Conservation (phyloP, 2,329 filamentous ascomycete genomes). For the Macroventuria anomochaeta region DNA sequence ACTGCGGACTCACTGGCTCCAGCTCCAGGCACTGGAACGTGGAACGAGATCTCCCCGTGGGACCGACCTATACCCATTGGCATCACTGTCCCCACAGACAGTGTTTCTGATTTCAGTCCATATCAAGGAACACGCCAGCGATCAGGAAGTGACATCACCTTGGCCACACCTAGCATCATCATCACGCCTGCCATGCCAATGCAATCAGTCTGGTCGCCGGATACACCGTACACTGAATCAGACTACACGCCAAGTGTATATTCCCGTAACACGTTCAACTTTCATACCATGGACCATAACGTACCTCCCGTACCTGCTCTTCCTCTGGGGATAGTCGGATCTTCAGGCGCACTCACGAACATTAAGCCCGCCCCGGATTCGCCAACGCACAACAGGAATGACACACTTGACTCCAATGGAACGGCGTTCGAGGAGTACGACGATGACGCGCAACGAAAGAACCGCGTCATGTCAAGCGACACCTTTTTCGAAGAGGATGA, state of each 20-base stretch:
- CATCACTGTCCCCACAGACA: constrained; percentile 67
- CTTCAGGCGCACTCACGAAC: constrained; percentile 9
- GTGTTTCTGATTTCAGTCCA: constrained; percentile 51
- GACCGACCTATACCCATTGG: constrained; percentile 77
- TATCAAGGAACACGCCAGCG: constrained; percentile 40
- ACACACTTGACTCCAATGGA: constrained; percentile 45
- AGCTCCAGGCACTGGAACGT: constrained; percentile 39
- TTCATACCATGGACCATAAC: constrained; percentile 39
- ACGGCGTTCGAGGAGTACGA: constrained; percentile 60
- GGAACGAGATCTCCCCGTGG: constrained; percentile 67
- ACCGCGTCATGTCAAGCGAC: constrained; percentile 60
- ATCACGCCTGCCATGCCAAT: constrained; percentile 61
- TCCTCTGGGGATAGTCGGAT: constrained; percentile 31
- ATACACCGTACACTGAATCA: constrained; percentile 63
- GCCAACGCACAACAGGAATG: constrained; percentile 33
- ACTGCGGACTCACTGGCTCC: constrained; percentile 41
- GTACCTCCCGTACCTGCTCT: constrained; percentile 60
- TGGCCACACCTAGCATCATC: constrained; percentile 59
- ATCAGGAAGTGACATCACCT: constrained; percentile 48
- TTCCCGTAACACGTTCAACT: constrained; percentile 60
- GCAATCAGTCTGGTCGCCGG: constrained; percentile 64
- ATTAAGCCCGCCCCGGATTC: constrained; percentile 5
- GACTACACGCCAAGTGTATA: constrained; percentile 67
- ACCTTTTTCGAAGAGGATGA: constrained; percentile 76
- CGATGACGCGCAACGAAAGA: constrained; percentile 50